Evolutionary conservation across 768 basidiomycete genomes (phyloP).

Genomic region (Neoboletus subvelutipes): DNA sequence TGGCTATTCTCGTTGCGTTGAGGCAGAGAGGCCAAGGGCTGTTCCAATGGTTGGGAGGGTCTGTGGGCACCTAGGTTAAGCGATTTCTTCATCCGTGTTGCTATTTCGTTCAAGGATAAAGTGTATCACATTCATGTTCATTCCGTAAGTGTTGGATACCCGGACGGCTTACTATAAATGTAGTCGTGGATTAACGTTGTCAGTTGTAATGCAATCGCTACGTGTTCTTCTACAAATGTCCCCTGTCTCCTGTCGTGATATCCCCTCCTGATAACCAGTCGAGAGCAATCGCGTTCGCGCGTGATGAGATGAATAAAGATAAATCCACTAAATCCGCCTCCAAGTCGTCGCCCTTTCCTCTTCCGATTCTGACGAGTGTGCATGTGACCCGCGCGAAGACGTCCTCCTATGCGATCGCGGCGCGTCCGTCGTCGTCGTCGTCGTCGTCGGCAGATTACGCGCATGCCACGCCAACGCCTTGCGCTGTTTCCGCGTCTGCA

Average conservation of each 20-base stretch:
- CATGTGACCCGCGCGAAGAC: slow-evolving; percentile 7
- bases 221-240: background rate
- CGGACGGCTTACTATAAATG: too few relatives aligned
- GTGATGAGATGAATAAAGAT: background rate
- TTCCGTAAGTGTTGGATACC: background rate
- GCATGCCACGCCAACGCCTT: slow-evolving; percentile 25
- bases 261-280: background rate
- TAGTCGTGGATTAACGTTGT: background rate
- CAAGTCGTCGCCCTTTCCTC: slow-evolving; percentile 16
- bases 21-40: background rate
- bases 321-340: slow-evolving; percentile 8
- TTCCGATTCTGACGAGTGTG: slow-evolving; percentile 18
- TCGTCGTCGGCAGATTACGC: background rate
- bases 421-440: too few relatives aligned
- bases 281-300: background rate
- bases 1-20: slow-evolving; percentile 11
- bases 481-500: slow-evolving; percentile 27
- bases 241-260: background rate
- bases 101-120: background rate
- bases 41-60: slow-evolving; percentile 1
- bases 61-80: slow-evolving; percentile 12
- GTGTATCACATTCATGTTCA: background rate
- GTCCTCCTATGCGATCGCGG: background rate
- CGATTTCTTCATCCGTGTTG: background rate
- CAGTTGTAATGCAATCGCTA: background rate